phyloP scores from a whole-genome alignment of 306 rosid genomes.

The Glycyrrhiza uralensis region DNA sequence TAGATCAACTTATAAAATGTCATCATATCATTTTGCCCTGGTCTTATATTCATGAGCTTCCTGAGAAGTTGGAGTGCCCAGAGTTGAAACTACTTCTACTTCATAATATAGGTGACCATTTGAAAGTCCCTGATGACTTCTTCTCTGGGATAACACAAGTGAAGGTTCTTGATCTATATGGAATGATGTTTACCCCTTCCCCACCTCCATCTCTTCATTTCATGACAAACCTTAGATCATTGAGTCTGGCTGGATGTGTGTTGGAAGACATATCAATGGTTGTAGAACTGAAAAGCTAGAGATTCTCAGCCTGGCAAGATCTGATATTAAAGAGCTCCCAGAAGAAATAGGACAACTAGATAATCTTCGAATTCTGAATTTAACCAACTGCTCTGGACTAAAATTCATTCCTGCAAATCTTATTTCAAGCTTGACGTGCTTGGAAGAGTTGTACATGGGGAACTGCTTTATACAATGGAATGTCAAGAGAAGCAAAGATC shows the following conservation, averaged over 20 bases:
- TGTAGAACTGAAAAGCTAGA: neutral
- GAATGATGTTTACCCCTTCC: neutral
- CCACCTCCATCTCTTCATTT: neutral
- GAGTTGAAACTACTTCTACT: neutral
- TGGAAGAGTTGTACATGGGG: conserved; percentile 6
- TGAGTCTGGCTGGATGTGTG: neutral
- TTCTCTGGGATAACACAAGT: neutral
- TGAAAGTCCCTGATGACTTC: neutral
- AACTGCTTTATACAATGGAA: neutral
- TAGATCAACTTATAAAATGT: neutral
- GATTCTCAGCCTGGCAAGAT: neutral
- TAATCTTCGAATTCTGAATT: neutral
- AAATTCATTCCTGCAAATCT: neutral
- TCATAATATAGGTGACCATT: neutral
- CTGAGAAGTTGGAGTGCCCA: neutral
- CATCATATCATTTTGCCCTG: neutral
- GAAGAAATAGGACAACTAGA: neutral
- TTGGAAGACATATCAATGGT: neutral
- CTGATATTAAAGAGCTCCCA: neutral
- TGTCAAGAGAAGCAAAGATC: neutral
- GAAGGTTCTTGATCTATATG: neutral
- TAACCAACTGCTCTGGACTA: neutral
- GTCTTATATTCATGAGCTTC: neutral
- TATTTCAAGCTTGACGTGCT: neutral
- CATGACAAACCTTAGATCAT: neutral